Base-by-base conservation (phyloP, 108 stramenopile genomes). In the Cyclostephanos tholiformis region DNA sequence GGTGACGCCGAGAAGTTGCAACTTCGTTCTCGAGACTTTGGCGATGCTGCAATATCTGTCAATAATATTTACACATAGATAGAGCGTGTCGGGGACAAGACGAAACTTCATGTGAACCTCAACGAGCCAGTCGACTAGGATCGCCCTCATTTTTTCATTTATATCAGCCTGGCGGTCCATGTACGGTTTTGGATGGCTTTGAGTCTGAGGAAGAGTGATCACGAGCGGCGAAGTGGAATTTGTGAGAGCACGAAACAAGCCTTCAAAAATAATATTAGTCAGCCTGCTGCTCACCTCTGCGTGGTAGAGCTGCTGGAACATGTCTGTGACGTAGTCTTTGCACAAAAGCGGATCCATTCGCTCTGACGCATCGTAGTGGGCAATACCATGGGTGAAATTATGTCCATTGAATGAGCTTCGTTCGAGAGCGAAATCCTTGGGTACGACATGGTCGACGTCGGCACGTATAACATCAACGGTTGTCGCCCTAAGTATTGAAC, bases 1-100 rank as follows among this genome's bases (percentile, higher is more conserved):
- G 23, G 97, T 97, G 44, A 98, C 97, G 26, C 98, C 98, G 22
- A 99, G 91, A 8, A 99, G 95, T 77, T 99, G 98, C 51, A 99
- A 85, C 69, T 97, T 95, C 26, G 90, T 85, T n/a, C 98, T 85
- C 20, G 83, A 71, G 36, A 98, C 95, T 50, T 83, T 68, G 67
- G 85, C 77, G 22, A 66, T 69, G 66, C 86, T 76, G 57, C 94
- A 90, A 78, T 88, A 96, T 46, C 91, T 86, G 50, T 94, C 95
- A 69, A 96, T 93, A 48, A 96, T 67, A 60, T 91, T 90, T 16
- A 96, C 88, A 39, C 92, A 92, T 11, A 96, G 77, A 57, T 88
- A 94, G 22, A 96, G 84, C 2, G 94, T 94, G 67, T 94, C 92
- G 16, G 93, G 92, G 20, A 90, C 86, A 62, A 95, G 90, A 72